A percentile compares a stretch with the other conserved stretches of the same genome.
These are phyloP conservation scores for Marsdenia floribunda DNA, from an alignment of 257 asterid species.

Conservation along the genomic window DNA sequence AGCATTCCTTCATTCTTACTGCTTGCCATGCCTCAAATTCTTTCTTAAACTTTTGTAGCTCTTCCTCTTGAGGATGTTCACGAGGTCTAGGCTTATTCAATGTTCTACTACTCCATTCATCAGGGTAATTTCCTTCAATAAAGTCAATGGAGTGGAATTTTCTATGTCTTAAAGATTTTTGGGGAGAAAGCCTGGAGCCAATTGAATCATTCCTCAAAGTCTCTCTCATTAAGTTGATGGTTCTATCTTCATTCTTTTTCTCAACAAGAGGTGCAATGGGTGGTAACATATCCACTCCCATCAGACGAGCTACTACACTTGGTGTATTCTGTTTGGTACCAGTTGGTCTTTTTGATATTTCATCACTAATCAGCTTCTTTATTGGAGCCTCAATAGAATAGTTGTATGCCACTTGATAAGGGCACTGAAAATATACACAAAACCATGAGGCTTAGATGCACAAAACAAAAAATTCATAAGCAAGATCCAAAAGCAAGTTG, in stretches of 20 bases:
- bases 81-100: slow-evolving; percentile 56
- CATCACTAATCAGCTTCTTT: slow-evolving; percentile 70
- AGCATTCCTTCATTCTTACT: slow-evolving; percentile 61
- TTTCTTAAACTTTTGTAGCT: slow-evolving; percentile 86
- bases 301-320: slow-evolving; percentile 92
- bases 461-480: too few species aligned
- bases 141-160: slow-evolving; percentile 34
- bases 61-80: slow-evolving; percentile 98
- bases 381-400: slow-evolving; percentile 59
- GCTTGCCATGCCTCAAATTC: slow-evolving; percentile 95
- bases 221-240: slow-evolving; percentile 25
- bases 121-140: slow-evolving; percentile 28
- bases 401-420: slow-evolving; percentile 41
- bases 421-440: slow-evolving; percentile 43
- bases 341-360: slow-evolving; percentile 45
- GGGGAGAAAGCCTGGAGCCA: slow-evolving; percentile 25
- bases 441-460: slow-evolving; percentile 1
- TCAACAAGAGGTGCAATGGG: slow-evolving; percentile 26
- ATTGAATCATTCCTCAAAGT: slow-evolving; percentile 33
- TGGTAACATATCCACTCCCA: slow-evolving; percentile 89
- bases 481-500: too few species aligned
- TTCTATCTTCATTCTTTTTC: slow-evolving; percentile 30
- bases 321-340: slow-evolving; percentile 49
- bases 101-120: slow-evolving; percentile 28
- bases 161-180: slow-evolving; percentile 34